These are phyloP conservation scores for Gloeophyllum trabeum DNA, from an alignment of 768 basidiomycete genomes.

Conservation along the genomic window DNA sequence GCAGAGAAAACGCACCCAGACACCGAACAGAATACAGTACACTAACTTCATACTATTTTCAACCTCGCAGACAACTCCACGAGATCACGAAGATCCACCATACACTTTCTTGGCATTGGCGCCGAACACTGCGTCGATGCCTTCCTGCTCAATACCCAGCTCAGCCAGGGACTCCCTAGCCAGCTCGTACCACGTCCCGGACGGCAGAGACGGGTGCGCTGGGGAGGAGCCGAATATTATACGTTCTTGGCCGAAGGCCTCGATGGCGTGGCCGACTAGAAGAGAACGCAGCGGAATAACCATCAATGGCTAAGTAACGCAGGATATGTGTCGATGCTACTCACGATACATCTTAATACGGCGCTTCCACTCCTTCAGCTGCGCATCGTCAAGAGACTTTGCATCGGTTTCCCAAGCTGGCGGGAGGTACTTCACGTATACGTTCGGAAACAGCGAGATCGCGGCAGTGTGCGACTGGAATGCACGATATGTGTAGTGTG, in stretches of 20 bases:
- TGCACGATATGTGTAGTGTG: slow-evolving; percentile 58
- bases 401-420: slow-evolving; percentile 52
- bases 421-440: slow-evolving; percentile 66
- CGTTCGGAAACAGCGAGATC: slow-evolving; percentile 63
- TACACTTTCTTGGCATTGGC: slow-evolving; percentile 37
- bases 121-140: slow-evolving; percentile 63
- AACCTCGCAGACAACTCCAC: too few relatives aligned
- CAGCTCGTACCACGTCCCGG: slow-evolving; percentile 69
- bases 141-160: slow-evolving; percentile 68
- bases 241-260: slow-evolving; percentile 77
- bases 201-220: slow-evolving; percentile 30
- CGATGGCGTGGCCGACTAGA: slow-evolving; percentile 69
- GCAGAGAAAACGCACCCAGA: too few relatives aligned
- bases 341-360: slow-evolving; percentile 80
- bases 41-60: too few relatives aligned
- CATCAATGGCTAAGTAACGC: slow-evolving; percentile 1
- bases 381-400: slow-evolving; percentile 19
- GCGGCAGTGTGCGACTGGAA: slow-evolving; percentile 66
- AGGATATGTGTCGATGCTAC: slow-evolving; percentile 22
- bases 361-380: slow-evolving; percentile 49
- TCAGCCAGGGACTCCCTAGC: slow-evolving; percentile 73
- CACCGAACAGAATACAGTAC: too few relatives aligned
- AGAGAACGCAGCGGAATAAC: slow-evolving; percentile 2
- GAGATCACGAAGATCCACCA: slow-evolving; percentile 5
- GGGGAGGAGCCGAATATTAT: slow-evolving; percentile 78